Conservation (phyloP, 495 filamentous ascomycete genomes). For the Letharia columbiana region DNA sequence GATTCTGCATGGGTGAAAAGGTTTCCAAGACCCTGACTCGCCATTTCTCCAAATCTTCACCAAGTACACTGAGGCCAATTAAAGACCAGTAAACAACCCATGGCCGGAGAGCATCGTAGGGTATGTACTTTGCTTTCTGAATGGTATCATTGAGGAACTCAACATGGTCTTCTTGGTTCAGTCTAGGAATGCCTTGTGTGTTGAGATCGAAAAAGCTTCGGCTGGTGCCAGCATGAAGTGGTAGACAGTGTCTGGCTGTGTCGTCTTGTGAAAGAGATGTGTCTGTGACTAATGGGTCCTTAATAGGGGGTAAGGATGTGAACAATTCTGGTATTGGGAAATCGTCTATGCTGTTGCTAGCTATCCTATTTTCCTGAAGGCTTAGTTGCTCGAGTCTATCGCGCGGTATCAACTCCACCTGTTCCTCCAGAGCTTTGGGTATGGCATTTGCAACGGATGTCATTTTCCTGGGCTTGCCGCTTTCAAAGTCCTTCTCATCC, state of each 20-base stretch:
- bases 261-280: slow-evolving; percentile 59
- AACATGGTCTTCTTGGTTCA: slow-evolving; percentile 63
- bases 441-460: neutral
- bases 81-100: slow-evolving; percentile 94
- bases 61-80: slow-evolving; percentile 60
- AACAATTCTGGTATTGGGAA: slow-evolving; percentile 39
- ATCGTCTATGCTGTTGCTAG: neutral
- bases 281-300: slow-evolving; percentile 58
- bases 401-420: slow-evolving; percentile 4
- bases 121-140: slow-evolving; percentile 47
- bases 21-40: slow-evolving; percentile 62
- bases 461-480: neutral
- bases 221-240: slow-evolving; percentile 48
- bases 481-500: neutral
- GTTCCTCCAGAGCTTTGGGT: slow-evolving; percentile 6
- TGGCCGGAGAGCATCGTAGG: slow-evolving; percentile 72
- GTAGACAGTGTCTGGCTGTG: slow-evolving; percentile 59
- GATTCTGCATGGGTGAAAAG: slow-evolving; percentile 71
- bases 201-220: slow-evolving; percentile 47
- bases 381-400: slow-evolving; percentile 8
- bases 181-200: slow-evolving; percentile 58
- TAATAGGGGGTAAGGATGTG: slow-evolving; percentile 51
- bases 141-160: slow-evolving; percentile 64
- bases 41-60: slow-evolving; percentile 64
- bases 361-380: neutral